A percentile compares a stretch with the other conserved stretches of the same genome.
Evolutionary conservation across 164 flowering plant species (phyloP).

Genomic region (Santalum album): DNA sequence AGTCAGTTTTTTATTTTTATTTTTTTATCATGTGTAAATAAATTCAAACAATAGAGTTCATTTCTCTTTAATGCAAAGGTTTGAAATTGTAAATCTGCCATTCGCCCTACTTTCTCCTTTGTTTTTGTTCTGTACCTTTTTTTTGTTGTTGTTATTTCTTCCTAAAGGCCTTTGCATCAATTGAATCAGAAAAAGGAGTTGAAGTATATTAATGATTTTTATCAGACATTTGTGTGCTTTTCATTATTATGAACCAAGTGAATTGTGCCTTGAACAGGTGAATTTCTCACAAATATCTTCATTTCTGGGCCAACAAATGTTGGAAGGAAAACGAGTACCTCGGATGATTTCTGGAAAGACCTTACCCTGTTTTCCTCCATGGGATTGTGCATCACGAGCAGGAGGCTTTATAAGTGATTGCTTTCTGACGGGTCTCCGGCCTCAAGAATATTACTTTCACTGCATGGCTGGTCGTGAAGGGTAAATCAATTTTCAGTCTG

Average conservation of each 20-base stretch:
- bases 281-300: constrained; percentile 93
- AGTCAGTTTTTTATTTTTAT: too few species aligned
- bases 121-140: too few species aligned
- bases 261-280: constrained; percentile 37
- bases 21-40: too few species aligned
- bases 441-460: constrained; percentile 96
- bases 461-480: constrained; percentile 99
- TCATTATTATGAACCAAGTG: neutral
- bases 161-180: too few species aligned
- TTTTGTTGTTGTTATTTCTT: too few species aligned
- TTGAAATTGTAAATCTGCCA: too few species aligned
- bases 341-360: constrained; percentile 98
- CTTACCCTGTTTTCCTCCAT: constrained; percentile 82
- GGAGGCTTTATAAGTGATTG: constrained; percentile 94
- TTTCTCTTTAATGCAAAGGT: too few species aligned
- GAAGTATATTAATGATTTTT: too few species aligned
- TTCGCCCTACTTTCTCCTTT: too few species aligned
- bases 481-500: constrained; percentile 28
- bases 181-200: too few species aligned
- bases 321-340: constrained; percentile 97
- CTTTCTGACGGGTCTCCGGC: constrained; percentile 89
- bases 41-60: too few species aligned
- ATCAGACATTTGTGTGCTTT: neutral
- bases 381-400: constrained; percentile 84
- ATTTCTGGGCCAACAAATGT: constrained; percentile 82